A percentile compares a stretch with the other conserved stretches of the same genome.
Conservation (phyloP, 2,329 filamentous ascomycete genomes). For the Geoglossum cookeanum region DNA sequence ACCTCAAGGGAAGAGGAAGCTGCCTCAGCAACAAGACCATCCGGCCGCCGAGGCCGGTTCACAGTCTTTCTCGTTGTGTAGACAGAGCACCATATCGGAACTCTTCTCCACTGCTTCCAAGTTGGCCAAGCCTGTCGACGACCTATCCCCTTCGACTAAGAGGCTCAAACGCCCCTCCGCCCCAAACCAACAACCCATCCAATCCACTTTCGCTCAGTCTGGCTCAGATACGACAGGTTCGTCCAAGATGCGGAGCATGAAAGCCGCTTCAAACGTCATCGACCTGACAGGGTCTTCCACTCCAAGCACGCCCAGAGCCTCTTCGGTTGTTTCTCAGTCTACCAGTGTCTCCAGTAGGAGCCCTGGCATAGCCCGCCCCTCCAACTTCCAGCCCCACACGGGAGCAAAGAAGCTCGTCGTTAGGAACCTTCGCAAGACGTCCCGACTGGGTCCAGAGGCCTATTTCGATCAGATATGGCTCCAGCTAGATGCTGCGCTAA, state of each 20-base stretch:
- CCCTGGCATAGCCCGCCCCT: constrained; percentile 17
- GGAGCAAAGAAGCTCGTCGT: constrained; percentile 80
- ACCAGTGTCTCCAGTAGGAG: constrained; percentile 14
- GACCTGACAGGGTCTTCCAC: constrained; percentile 27
- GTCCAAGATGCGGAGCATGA: background rate
- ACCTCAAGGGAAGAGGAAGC: constrained; percentile 3
- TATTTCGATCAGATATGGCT: constrained; percentile 63
- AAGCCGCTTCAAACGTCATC: constrained; percentile 14
- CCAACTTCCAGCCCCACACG: constrained; percentile 48
- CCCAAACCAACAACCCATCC: background rate
- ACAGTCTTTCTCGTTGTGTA: background rate
- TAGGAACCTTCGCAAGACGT: constrained; percentile 61
- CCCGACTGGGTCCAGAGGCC: constrained; percentile 46
- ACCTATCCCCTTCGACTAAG: background rate
- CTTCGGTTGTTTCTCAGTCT: constrained; percentile 6
- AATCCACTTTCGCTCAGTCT: background rate
- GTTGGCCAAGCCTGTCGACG: background rate
- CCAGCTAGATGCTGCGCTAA: constrained; percentile 55
- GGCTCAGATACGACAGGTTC: background rate
- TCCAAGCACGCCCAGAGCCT: constrained; percentile 11
- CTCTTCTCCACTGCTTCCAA: constrained; percentile 4
- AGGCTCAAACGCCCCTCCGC: background rate
- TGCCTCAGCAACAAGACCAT: background rate
- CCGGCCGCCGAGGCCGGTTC: background rate
- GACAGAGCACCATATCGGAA: constrained; percentile 5